Base-by-base conservation (phyloP, 441 rosid genomes). In the Arabidopsis hybrid region DNA sequence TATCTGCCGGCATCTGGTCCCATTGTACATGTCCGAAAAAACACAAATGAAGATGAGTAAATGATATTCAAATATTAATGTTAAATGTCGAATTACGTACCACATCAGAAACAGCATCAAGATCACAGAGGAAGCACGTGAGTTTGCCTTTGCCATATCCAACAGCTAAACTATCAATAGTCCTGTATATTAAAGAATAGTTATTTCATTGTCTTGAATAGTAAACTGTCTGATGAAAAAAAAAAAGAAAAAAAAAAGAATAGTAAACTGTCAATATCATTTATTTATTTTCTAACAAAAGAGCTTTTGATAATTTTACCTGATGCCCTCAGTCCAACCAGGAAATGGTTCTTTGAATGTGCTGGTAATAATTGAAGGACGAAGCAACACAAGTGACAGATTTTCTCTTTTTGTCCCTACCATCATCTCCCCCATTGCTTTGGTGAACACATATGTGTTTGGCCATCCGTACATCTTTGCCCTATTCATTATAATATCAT, bases 71-170 rank as follows among this genome's bases (percentile, higher is more conserved):
- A 21, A 21, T 21, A 21, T 21, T 21, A 21, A 21, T 21, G 26
- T 21, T 21, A 21, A 21, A 21, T 21, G 26, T 21, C 26, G 26
- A 21, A 21, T 21, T 21, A 21, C 26, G 78, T 52, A 88, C 97
- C 78, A 80, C 79, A 63, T 91, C 97, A 35, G 88, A 61, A 13
- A 85, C 57, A 21, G 85, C 88, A 8, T 77, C 53, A 21, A 81
- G 26, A 79, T 89, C 93, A 56, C 83, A 80, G 8, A 89, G 89
- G 56, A 95, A 89, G 79, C 88, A 89, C 10, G 90, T 80, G 40
- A 95, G 70, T 61, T 78, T 89, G 62, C 99, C 97, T 81, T 83
- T 95, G 0, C 85, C 97, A 67, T 88, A 95, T 31, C 90, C 93
- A 60, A 89, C 81, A 1, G 86, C 91, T 35, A 92, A 38, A 80